Conservation (phyloP, 2,329 filamentous ascomycete species). For the Colletotrichum cereale region DNA sequence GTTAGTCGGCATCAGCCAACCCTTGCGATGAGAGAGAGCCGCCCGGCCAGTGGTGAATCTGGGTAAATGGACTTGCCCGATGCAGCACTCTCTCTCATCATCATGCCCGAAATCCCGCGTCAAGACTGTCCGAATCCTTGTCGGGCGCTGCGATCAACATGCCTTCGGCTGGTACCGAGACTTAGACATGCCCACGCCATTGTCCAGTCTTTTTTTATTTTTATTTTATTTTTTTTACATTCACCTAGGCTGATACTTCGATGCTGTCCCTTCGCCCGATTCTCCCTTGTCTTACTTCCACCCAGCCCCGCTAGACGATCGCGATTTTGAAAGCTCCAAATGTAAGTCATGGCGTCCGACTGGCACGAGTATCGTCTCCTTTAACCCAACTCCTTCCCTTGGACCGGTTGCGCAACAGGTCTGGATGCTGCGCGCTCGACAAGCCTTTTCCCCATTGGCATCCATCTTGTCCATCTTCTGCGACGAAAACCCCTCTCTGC, state of each 20-base stretch:
- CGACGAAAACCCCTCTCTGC: background rate
- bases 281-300: conserved; percentile 33
- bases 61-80: background rate
- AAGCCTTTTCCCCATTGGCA: background rate
- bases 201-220: conserved; percentile 13
- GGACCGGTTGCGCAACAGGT: background rate
- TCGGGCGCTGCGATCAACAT: conserved; percentile 2
- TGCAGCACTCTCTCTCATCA: background rate
- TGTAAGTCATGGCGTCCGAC: background rate
- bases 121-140: conserved; percentile 25
- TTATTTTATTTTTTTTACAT: conserved; percentile 9
- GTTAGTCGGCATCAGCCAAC: conserved; percentile 16
- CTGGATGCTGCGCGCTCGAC: background rate
- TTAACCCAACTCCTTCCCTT: background rate
- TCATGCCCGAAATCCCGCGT: conserved; percentile 19
- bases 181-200: conserved; percentile 14
- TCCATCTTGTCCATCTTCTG: background rate
- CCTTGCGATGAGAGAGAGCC: background rate
- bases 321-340: conserved; percentile 1
- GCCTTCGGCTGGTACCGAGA: conserved; percentile 12
- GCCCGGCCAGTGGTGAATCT: background rate
- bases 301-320: conserved; percentile 6
- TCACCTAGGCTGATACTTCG: background rate
- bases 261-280: conserved; percentile 2
- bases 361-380: background rate